phyloP scores from a whole-genome alignment of 306 rosid species.

The Glycine soja region DNA sequence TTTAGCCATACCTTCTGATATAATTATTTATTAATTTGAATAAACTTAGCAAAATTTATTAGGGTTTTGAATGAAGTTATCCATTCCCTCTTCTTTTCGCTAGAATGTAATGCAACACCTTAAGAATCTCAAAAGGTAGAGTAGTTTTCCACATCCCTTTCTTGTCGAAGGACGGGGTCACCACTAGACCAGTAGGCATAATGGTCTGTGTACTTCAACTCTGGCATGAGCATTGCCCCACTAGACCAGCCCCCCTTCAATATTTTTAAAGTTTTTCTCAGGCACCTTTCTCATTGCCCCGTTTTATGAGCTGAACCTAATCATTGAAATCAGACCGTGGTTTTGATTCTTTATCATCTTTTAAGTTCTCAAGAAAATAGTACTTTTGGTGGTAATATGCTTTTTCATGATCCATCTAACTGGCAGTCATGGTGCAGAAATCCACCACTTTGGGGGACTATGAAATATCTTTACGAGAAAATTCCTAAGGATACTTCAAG shows the following conservation, averaged over 20 bases:
- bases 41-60: not conserved
- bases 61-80: slow-evolving; percentile 2
- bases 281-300: slow-evolving; percentile 16
- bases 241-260: not conserved
- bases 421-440: slow-evolving; percentile 65
- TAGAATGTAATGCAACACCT: not conserved
- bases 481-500: slow-evolving; percentile 96
- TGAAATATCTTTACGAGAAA: slow-evolving; percentile 91
- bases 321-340: slow-evolving; percentile 5
- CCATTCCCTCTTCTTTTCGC: not conserved
- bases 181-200: not conserved
- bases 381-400: slow-evolving; percentile 9
- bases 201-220: slow-evolving; percentile 4
- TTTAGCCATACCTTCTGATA: slow-evolving; percentile 1
- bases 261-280: not conserved
- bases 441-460: slow-evolving; percentile 93
- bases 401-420: slow-evolving; percentile 37
- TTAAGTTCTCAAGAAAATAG: slow-evolving; percentile 3
- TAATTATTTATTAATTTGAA: not conserved
- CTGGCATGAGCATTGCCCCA: not conserved
- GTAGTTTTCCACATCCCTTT: not conserved
- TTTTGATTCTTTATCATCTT: slow-evolving; percentile 11
- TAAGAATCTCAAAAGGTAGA: not conserved
- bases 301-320: not conserved
- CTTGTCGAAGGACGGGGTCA: slow-evolving; percentile 8